A percentile compares a stretch with the other conserved stretches of the same genome.
phyloP scores from a whole-genome alignment of 2,329 filamentous ascomycete species.

The Paracorniculantispora psalliotae region DNA sequence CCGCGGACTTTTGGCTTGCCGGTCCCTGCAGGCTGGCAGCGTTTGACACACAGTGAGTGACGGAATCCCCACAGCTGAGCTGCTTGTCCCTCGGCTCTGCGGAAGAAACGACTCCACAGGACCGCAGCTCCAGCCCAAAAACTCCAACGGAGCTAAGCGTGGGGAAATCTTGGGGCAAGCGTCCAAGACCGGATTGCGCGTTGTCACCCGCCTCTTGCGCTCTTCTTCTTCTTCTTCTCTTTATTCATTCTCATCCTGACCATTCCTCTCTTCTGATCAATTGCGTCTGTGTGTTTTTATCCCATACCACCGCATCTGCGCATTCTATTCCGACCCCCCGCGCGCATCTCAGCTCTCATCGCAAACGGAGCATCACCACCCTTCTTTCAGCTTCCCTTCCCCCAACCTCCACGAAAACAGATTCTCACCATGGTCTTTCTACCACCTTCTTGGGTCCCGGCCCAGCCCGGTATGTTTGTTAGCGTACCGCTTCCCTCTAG shows the following conservation, averaged over 20 bases:
- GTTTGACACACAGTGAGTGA: too few relatives aligned
- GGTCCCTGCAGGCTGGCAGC: too few relatives aligned
- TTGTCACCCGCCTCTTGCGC: too few relatives aligned
- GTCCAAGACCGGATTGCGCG: not conserved
- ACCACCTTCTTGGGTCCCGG: constrained; percentile 56
- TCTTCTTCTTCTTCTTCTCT: not conserved
- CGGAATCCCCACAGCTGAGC: too few relatives aligned
- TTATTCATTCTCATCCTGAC: not conserved
- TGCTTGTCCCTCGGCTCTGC: not conserved
- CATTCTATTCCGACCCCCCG: too few relatives aligned
- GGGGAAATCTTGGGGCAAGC: not conserved
- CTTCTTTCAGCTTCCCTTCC: not conserved
- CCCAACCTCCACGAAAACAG: not conserved
- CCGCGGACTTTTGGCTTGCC: too few relatives aligned
- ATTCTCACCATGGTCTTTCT: constrained; percentile 50
- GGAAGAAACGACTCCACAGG: not conserved
- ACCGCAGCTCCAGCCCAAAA: not conserved
- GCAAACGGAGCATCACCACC: not conserved
- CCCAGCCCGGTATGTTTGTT: constrained; percentile 48
- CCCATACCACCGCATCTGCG: too few relatives aligned
- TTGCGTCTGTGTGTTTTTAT: not conserved
- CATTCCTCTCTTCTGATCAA: not conserved
- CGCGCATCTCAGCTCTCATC: too few relatives aligned
- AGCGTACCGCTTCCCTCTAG: too few relatives aligned
- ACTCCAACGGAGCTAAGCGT: not conserved